Conservation (phyloP, 805 yeast genomes). For the Metschnikowia proteae region DNA sequence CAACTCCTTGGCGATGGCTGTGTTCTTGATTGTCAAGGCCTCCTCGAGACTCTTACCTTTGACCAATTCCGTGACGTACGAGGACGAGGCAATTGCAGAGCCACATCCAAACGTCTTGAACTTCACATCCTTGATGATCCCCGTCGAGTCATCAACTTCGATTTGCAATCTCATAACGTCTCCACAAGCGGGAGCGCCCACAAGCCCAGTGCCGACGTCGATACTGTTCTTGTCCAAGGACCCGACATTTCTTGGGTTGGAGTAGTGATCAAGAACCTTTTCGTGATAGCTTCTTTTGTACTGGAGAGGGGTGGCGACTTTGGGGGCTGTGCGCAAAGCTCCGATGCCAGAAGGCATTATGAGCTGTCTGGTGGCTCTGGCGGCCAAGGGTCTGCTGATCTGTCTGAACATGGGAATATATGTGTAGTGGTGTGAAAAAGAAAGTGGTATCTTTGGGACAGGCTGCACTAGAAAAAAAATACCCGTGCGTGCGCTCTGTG, state of each 20-base stretch:
- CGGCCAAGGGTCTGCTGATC: slow-evolving; percentile 11
- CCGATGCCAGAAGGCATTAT: slow-evolving; percentile 8
- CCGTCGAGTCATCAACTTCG: slow-evolving; percentile 85
- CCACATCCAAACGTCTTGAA: slow-evolving; percentile 99
- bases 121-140: slow-evolving; percentile 89
- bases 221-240: slow-evolving; percentile 71
- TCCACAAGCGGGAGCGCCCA: slow-evolving; percentile 99
- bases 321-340: slow-evolving; percentile 8
- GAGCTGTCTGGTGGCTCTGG: slow-evolving; percentile 10
- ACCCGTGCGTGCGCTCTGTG: slow-evolving; percentile 3
- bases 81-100: slow-evolving; percentile 92
- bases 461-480: background rate
- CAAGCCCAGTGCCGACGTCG: slow-evolving; percentile 93
- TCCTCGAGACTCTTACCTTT: slow-evolving; percentile 93
- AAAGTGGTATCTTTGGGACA: background rate
- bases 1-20: slow-evolving; percentile 90
- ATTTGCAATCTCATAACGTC: slow-evolving; percentile 98
- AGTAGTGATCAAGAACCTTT: slow-evolving; percentile 92
- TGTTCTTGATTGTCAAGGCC: slow-evolving; percentile 88
- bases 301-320: slow-evolving; percentile 1
- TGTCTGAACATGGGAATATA: slow-evolving; percentile 16
- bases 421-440: background rate
- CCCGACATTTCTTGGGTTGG: slow-evolving; percentile 96
- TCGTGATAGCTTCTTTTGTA: slow-evolving; percentile 63
- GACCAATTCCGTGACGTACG: slow-evolving; percentile 92